Base-by-base conservation (phyloP, 441 rosid genomes). In the Bocquillonia castaneifolia region DNA sequence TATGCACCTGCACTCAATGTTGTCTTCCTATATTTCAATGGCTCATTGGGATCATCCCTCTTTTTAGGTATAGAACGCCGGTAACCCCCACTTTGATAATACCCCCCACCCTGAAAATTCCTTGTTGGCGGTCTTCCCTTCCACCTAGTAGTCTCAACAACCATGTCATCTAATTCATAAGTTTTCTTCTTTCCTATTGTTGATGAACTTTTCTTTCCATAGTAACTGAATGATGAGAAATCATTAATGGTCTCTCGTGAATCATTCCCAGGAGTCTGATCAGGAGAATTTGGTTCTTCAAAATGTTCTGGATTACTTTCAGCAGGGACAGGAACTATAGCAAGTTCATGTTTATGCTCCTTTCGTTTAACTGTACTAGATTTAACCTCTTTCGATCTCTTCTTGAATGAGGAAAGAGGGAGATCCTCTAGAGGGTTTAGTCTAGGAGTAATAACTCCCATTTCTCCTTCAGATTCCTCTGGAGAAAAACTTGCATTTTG, bases 1-100 rank as follows among this genome's bases (percentile, higher is more conserved):
- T 88, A 94, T 1, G 92, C 91, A 61, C 92, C 91, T 0, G 92
- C 89, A 70, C 92, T 87, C 52, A 94, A 72, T 5, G 92, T 75
- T 67, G 78, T 75, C 67, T 70, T 83, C 70, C 59, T 87, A 50
- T 63, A 76, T 17, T 76, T 73, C 51, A 34, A 25, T 34, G 76
- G 71, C 54, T 79, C 89, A 54, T 76, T 68, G 29, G 55, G 64
- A 67, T 61, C 59, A 29, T 57, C 65, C 50, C 66, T 78, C 68
- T 64, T 82, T 12, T 64, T 45, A 53, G 51, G 68, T 10, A 59
- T 53, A 23, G 84, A 72, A 28, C 61, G 54, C 25, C 54, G 72
- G 73, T 69, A 71, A 32, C 81, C 62, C 71, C 70, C 54, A 37
- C 59, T 57, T 50, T 55, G n/a, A n/a, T n/a, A n/a, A n/a, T n/a